Base-by-base conservation (phyloP, 2,329 filamentous ascomycete genomes). In the Huntiella decipiens region DNA sequence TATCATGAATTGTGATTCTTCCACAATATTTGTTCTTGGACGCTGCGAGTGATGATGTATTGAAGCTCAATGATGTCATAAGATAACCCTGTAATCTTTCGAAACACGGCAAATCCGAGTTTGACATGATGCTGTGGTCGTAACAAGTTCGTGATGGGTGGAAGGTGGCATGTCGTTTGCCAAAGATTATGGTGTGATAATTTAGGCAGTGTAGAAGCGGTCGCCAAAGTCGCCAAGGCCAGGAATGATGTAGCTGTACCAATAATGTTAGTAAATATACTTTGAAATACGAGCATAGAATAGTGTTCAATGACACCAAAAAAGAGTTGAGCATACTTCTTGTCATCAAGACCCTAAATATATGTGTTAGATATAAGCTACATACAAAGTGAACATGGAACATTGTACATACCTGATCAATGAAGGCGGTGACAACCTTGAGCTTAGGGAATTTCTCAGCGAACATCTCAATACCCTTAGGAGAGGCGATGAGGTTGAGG, bases 401-500 rank as follows among this genome's bases (percentile, higher is more conserved):
- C 15, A 13, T 15, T 33, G n/a, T 37, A 58, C 63, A 52, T 58
- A 73, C 70, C 63, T 88, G 74, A 59, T 98, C 91, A 56, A 98
- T 80, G 60, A 98, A 98, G 7, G 91, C 85, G 6, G 91, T 96
- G 42, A 98, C 84, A 15, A 98, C 83, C 52, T 87, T 76, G 50
- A 96, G 69, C 56, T 82, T 84, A 35, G 91, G 88, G 57, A 92
- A 95, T 55, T 81, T 82, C 56, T 82, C 73, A 7, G 87, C 83
- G 62, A 98, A 96, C 56, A 82, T 87, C 56, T 77, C 74, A 53
- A 93, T 82, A 4, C 91, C 91, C 58, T 94, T 80, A 0, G 91
- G 91, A 59, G 87, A 95, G n/a, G 91, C 87, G 58, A 98, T 95
- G 51, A 98, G 67, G 61, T 98, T 98, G 49, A 98, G 70, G 66